Conservation (phyloP, 257 asterid genomes). For the Nicotiana noctiflora region DNA sequence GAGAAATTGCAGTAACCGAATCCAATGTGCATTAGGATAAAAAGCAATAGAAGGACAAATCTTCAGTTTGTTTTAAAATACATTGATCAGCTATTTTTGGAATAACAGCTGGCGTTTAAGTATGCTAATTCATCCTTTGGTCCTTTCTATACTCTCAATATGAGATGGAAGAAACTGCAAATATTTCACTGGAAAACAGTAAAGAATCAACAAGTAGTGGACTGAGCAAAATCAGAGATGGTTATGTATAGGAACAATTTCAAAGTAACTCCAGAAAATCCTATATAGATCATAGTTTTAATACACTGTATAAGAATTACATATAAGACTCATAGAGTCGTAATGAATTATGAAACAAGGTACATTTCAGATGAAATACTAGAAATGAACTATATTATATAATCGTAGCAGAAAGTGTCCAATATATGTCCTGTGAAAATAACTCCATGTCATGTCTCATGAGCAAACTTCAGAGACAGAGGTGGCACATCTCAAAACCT, state of each 20-base stretch:
- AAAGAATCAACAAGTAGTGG: too few relatives aligned
- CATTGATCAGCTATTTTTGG: too few relatives aligned
- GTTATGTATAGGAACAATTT: neutral
- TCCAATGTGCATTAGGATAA: too few relatives aligned
- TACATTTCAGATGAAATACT: neutral
- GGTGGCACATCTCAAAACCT: neutral
- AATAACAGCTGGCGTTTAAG: too few relatives aligned
- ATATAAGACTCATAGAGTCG: neutral
- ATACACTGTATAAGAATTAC: neutral
- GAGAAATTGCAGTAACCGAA: too few relatives aligned
- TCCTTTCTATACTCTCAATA: too few relatives aligned
- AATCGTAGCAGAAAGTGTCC: neutral
- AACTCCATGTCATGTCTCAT: neutral
- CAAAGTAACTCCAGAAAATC: neutral
- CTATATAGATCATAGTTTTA: neutral
- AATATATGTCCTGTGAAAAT: neutral
- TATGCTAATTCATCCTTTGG: too few relatives aligned
- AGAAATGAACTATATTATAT: neutral
- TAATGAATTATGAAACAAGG: neutral
- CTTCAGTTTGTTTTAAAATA: too few relatives aligned
- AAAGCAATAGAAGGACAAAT: too few relatives aligned
- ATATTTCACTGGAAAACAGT: too few relatives aligned
- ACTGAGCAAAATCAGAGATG: neutral
- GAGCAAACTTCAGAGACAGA: neutral
- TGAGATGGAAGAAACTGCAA: too few relatives aligned